phyloP scores from a whole-genome alignment of 805 yeast species.

The Nakazawaea wickerhamii region DNA sequence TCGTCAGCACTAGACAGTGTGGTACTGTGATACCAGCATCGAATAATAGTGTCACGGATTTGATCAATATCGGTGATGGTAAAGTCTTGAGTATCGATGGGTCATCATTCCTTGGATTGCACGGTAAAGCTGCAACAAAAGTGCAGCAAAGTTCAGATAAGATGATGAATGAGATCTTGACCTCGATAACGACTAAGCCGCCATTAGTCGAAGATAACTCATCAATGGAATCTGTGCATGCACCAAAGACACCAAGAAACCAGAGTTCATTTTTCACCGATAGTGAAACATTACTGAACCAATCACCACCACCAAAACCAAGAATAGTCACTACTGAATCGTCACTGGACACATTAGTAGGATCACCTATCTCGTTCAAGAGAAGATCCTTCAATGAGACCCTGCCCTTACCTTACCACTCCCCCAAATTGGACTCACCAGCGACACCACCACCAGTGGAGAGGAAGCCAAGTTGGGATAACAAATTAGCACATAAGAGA shows the following conservation, averaged over 20 bases:
- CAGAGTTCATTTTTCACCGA: neutral
- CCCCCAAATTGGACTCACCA: neutral
- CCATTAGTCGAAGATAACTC: neutral
- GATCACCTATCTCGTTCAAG: neutral
- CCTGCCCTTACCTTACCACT: neutral
- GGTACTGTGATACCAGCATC: conserved; percentile 62
- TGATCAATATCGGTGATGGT: conserved; percentile 35
- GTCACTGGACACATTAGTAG: conserved; percentile 5
- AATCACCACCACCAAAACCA: neutral
- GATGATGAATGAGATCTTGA: conserved; percentile 7
- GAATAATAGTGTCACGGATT: conserved; percentile 40
- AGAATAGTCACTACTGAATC: conserved; percentile 2
- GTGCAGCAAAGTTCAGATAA: neutral
- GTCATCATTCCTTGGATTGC: conserved; percentile 52
- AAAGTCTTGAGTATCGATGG: conserved; percentile 50
- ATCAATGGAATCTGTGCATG: conserved; percentile 4
- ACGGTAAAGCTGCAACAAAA: conserved; percentile 23
- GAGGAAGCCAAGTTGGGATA: neutral
- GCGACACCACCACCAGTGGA: neutral
- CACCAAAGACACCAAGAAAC: conserved; percentile 2
- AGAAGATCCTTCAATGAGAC: neutral
- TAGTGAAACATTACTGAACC: neutral
- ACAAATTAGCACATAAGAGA: neutral
- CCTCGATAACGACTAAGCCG: neutral
- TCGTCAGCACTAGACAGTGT: conserved; percentile 42